phyloP scores from a whole-genome alignment of 176 grass and related monocot genomes.

The Lolium perenne region DNA sequence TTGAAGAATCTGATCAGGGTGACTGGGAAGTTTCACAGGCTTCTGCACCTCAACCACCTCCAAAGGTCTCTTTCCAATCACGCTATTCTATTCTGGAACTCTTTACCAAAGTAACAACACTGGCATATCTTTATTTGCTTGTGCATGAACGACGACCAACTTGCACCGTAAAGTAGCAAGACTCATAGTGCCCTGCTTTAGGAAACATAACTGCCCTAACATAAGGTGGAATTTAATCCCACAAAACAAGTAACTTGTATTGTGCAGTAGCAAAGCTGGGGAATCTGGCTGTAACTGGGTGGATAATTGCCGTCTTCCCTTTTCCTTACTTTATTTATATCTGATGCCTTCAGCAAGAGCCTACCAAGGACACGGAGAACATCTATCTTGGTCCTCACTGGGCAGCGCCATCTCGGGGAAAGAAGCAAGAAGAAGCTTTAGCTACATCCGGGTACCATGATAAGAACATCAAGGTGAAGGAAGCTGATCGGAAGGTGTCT shows the following conservation, averaged over 20 bases:
- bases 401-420: conserved; percentile 65
- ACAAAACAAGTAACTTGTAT: not conserved
- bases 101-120: conserved; percentile 21
- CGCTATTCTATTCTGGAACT: conserved; percentile 12
- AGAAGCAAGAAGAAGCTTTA: conserved; percentile 61
- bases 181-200: conserved; percentile 7
- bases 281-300: not conserved
- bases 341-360: conserved; percentile 28
- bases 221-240: not conserved
- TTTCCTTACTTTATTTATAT: not conserved
- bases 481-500: conserved; percentile 62
- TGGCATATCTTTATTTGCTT: conserved; percentile 22
- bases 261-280: conserved; percentile 6
- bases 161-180: conserved; percentile 1
- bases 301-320: conserved; percentile 16
- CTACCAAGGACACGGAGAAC: conserved; percentile 69
- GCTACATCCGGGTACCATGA: conserved; percentile 46
- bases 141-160: not conserved
- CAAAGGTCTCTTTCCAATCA: conserved; percentile 51
- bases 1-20: conserved; percentile 64
- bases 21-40: conserved; percentile 62
- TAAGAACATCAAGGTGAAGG: conserved; percentile 65
- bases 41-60: conserved; percentile 64
- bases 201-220: conserved; percentile 34
- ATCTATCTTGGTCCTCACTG: conserved; percentile 94